phyloP scores from a whole-genome alignment of 1,284 basidiomycete genomes.

The Athelia sp. region DNA sequence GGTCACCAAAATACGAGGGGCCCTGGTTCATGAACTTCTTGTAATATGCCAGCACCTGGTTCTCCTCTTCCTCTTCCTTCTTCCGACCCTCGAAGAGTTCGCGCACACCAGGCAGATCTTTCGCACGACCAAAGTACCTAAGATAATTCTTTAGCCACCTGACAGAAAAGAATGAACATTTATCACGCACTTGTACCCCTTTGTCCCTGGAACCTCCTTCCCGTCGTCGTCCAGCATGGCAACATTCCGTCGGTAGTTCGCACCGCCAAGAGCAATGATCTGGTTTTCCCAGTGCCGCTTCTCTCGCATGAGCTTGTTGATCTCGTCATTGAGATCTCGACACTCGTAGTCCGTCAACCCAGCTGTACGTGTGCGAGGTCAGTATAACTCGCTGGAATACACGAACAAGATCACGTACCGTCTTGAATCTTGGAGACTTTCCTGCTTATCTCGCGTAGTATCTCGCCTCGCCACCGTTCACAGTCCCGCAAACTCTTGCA shows the following conservation, averaged over 20 bases:
- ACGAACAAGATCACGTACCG: constrained; percentile 41
- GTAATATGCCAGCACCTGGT: constrained; percentile 72
- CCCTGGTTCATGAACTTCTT: constrained; percentile 89
- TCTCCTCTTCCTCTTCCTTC: constrained; percentile 82
- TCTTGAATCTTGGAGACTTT: constrained; percentile 99
- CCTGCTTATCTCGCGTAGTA: constrained; percentile 88
- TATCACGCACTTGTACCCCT: constrained; percentile 88
- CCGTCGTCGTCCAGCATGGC: constrained; percentile 93
- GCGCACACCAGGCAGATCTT: constrained; percentile 92
- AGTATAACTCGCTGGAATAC: neutral
- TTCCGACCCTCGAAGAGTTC: constrained; percentile 88
- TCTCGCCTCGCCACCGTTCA: constrained; percentile 94
- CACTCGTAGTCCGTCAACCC: constrained; percentile 95
- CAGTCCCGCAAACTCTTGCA: constrained; percentile 92
- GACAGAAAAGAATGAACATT: neutral
- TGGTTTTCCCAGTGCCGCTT: constrained; percentile 98
- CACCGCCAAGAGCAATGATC: constrained; percentile 91
- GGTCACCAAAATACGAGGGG: constrained; percentile 87
- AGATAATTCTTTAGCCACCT: constrained; percentile 1
- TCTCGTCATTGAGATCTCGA: constrained; percentile 96
- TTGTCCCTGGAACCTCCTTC: constrained; percentile 93
- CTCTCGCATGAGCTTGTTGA: constrained; percentile 93
- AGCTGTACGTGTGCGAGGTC: constrained; percentile 40
- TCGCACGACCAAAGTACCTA: constrained; percentile 96
- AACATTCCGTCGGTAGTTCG: constrained; percentile 90